Base-by-base conservation (phyloP, 805 yeast species). In the Yamadazyma akitaensis region DNA sequence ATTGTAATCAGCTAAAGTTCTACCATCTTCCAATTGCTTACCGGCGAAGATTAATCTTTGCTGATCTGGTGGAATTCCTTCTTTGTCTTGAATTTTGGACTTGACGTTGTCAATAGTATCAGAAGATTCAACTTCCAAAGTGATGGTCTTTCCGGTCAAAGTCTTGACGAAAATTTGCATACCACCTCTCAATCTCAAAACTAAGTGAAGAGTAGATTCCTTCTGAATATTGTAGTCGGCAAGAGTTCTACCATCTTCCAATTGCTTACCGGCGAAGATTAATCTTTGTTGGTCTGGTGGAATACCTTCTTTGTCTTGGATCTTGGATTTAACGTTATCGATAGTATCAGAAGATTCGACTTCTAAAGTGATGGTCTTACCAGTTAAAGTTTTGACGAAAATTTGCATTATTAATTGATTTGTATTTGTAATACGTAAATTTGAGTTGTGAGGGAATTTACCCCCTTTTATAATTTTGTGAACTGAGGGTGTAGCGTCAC, bases 141-240 rank as follows among this genome's bases (percentile, higher is more conserved):
- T 91, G 51, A 79, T 79, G 37, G 83, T 79, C 68, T 79, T 79
- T 64, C 84, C 84, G 19, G 84, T 79, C 56, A 79, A 68, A 34
- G 82, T 79, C 64, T 79, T 78, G 47, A 76, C 80, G 54, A 71
- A 70, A 53, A 80, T 80, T 65, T 79, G 83, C 84, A 64, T 72
- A 83, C 96, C 71, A 64, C 75, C 73, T 70, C 73, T 41, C 73
- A 92, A 87, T 83, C 97, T 89, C 60, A 92, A 80, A 59, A 92
- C 98, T 78, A 92, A 84, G 76, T 92, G 97, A 47, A 91, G 75
- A 53, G 97, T 91, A 55, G 97, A 89, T 78, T 91, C 97, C 81
- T 91, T 91, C 79, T 90, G 96, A 73, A 91, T 91, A 86, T 91
- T 91, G 92, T 91, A 91, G 78, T 91, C 97, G 57, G 96, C 85